Conservation (phyloP, 2,329 filamentous ascomycete genomes). For the Verticillium zaregamsianum region DNA sequence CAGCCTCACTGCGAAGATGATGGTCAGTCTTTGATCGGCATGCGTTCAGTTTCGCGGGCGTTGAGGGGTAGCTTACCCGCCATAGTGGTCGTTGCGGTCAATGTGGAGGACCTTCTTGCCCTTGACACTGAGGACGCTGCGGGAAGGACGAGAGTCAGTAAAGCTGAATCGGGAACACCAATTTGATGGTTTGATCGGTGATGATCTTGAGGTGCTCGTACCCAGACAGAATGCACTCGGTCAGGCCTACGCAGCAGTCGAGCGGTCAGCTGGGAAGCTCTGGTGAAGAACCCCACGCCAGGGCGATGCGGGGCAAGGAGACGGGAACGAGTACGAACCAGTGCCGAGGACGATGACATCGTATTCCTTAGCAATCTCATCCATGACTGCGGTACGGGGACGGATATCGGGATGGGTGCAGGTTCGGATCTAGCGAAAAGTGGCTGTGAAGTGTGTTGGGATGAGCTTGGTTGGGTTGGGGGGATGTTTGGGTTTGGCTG, state of each 20-base stretch:
- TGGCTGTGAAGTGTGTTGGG: neutral
- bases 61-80: conserved; percentile 62
- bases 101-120: conserved; percentile 99
- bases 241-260: conserved; percentile 62
- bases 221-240: conserved; percentile 98
- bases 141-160: conserved; percentile 7
- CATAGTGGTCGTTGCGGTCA: conserved; percentile 97
- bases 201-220: conserved; percentile 37
- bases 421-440: neutral
- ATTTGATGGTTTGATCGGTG: neutral
- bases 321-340: conserved; percentile 53
- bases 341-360: conserved; percentile 98
- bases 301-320: conserved; percentile 19
- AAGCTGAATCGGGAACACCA: neutral
- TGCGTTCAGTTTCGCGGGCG: neutral
- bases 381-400: conserved; percentile 57
- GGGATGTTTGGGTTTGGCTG: neutral
- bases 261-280: conserved; percentile 5
- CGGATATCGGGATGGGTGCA: neutral
- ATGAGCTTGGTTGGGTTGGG: neutral
- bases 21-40: conserved; percentile 1
- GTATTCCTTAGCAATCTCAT: conserved; percentile 97
- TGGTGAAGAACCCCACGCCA: conserved; percentile 9
- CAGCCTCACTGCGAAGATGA: conserved; percentile 67
- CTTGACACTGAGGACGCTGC: conserved; percentile 91